Evolutionary conservation across 345 rosid genomes (phyloP).

Genomic region (Limnanthes douglasii): DNA sequence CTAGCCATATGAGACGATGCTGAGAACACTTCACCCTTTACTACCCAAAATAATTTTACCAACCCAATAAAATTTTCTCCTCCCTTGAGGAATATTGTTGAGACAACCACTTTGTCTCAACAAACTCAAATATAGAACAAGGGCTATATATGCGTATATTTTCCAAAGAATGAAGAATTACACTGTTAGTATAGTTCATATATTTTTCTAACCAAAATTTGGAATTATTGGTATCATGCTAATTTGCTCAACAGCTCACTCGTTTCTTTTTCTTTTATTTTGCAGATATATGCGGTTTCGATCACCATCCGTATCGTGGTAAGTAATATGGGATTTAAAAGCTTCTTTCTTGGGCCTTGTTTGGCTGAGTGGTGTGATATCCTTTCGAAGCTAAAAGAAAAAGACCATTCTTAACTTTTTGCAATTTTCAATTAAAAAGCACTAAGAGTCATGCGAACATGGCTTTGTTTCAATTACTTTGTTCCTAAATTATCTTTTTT

Average conservation of each 20-base stretch:
- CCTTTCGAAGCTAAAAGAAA: too few species aligned
- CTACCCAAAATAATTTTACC: too few species aligned
- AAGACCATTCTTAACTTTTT: too few species aligned
- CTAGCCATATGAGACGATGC: too few species aligned
- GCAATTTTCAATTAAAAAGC: neutral
- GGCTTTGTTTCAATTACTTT: neutral
- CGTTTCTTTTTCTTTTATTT: constrained; percentile 1
- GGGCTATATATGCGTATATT: too few species aligned
- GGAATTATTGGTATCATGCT: constrained; percentile 1
- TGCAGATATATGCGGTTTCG: constrained; percentile 92
- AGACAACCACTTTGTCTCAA: too few species aligned
- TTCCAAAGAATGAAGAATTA: constrained; percentile 98
- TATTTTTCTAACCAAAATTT: neutral
- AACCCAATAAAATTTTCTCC: too few species aligned
- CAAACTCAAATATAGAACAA: too few species aligned
- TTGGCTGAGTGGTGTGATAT: too few species aligned
- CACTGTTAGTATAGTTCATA: constrained; percentile 35
- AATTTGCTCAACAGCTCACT: neutral
- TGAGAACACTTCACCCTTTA: too few species aligned
- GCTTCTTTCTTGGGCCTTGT: neutral
- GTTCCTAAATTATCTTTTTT: neutral
- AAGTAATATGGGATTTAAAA: constrained; percentile 11
- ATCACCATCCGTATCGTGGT: constrained; percentile 88
- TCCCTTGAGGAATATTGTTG: too few species aligned
- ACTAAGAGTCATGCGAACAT: neutral